Base-by-base conservation (phyloP, 345 rosid species). In the Acer saccharum region DNA sequence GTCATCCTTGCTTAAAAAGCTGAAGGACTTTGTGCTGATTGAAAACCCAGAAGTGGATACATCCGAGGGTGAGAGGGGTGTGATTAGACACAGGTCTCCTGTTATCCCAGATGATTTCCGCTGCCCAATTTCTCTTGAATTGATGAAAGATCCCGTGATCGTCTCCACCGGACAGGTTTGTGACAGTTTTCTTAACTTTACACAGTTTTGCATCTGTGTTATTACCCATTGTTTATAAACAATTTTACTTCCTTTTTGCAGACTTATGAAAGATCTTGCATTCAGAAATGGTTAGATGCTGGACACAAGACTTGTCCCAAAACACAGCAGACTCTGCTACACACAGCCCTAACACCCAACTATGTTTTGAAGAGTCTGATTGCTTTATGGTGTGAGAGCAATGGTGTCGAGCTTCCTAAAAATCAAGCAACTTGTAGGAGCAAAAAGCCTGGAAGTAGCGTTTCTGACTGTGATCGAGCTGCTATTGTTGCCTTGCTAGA, bases 91-190 rank as follows among this genome's bases (percentile, higher is more conserved):
- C 80, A 86, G 95, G 25, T 96, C 98, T 76, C 99, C 99, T 48
- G 94, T 96, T 69, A 91, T 94, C 71, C 99, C 99, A 0, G 99
- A 96, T 83, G 97, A 94, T 85, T 96, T 96, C 61, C 97, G 97
- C 17, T 96, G 99, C 84, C 98, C 99, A 0, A 94, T 96, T 82
- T 96, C 99, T 74, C 98, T 96, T 58, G 99, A 96, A 82, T 82
- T 94, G 82, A 96, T 94, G 99, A 94, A 89, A 83, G 98, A 96
- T 88, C 99, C 99, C 10, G 99, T 96, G 13, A 96, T 96, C 20
- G 93, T 96, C 78, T 96, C 99, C 50, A 94, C 99, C 21, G 99
- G 99, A 80, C 99, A 96, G 98, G 98, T 96, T 60, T 79, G 69
- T 21, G 12, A 9, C 14, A 61, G 9, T 55, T 52, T 35, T 70